Evolutionary conservation across 768 basidiomycete species (phyloP), one percentile per base, ranked within the genome.

Genomic region (Pleurotus giganteus): DNA sequence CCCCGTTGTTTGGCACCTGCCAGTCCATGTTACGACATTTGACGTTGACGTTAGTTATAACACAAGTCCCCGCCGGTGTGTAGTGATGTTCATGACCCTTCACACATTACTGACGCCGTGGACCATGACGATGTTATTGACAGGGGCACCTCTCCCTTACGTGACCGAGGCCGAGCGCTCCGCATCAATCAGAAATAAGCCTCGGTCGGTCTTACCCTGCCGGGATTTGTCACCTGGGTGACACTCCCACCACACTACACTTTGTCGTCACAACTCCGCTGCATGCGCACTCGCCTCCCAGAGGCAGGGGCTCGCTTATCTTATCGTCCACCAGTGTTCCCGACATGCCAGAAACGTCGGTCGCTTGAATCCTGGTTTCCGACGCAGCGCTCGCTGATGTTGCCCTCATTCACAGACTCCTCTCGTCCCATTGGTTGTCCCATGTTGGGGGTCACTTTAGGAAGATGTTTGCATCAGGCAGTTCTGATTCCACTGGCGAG

Each of bases 111-210:
- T 24, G 43, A 47, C 21, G 28, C 11, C 26, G 28, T 17, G 46
- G 24, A 41, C 19, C 17, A n/a, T 15, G 19, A 41, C n/a, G 39
- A 41, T 13, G 8, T 17, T n/a, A 41, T 6, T 6, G 13, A 11
- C 39, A 13, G 19, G 12, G 15, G 19, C 1, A 41, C 39, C n/a
- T 41, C 19, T 41, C 31, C 39, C 19, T 26, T 24, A 37, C 34
- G 34, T 37, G 23, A 51, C 49, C 49, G 49, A 51, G 49, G 34
- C 49, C 49, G 49, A 51, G 34, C 19, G 34, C 17, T 37, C 31
- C 34, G 49, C 31, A 36, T 34, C 34, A 37, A 36, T 51, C 32
- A 39, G 15, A 27, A 45, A 23, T 27, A 28, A 45, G 23, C 7
- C 27, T 24, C 2, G 32, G 46, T 31, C 21, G 23, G 31, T 26